These are phyloP conservation scores for Rutstroemia sp. DNA, from an alignment of 2,329 filamentous ascomycete species.

Conservation along the genomic window DNA sequence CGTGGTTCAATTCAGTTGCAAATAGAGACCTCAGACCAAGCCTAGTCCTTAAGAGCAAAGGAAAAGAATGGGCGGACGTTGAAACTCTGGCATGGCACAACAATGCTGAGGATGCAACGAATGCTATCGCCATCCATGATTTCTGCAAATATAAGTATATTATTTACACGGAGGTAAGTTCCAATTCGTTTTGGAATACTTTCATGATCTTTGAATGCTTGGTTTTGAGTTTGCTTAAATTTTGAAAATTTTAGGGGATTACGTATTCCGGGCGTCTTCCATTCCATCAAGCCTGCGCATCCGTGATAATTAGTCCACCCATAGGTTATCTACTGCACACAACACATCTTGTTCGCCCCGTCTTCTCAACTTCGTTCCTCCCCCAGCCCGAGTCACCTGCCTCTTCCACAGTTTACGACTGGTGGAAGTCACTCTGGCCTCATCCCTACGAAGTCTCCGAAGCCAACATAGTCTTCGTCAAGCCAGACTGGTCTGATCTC, in stretches of 20 bases:
- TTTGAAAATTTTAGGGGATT: constrained; percentile 32
- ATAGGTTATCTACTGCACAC: constrained; percentile 43
- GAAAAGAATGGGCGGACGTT: constrained; percentile 41
- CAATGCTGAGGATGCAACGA: constrained; percentile 32
- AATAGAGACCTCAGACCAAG: constrained; percentile 23
- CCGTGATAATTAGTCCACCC: constrained; percentile 41
- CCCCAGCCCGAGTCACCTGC: constrained; percentile 4
- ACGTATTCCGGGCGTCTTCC: constrained; percentile 45
- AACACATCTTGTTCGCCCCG: constrained; percentile 40
- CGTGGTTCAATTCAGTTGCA: constrained; percentile 36
- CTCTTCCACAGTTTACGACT: not conserved
- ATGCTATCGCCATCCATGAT: constrained; percentile 41
- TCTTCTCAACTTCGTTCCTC: constrained; percentile 33
- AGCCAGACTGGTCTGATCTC: constrained; percentile 44
- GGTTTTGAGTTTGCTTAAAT: not conserved
- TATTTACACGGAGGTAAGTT: constrained; percentile 39
- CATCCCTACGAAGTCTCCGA: constrained; percentile 28
- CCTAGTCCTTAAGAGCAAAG: constrained; percentile 21
- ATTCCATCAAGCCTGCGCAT: constrained; percentile 43
- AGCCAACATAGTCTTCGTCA: constrained; percentile 44
- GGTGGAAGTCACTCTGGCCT: constrained; percentile 34
- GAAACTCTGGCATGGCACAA: constrained; percentile 31
- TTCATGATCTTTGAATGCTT: not conserved
- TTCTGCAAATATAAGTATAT: constrained; percentile 46
- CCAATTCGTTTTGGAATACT: not conserved